phyloP scores from a whole-genome alignment of 1,284 basidiomycete species.

The Mycosarcoma maydis region DNA sequence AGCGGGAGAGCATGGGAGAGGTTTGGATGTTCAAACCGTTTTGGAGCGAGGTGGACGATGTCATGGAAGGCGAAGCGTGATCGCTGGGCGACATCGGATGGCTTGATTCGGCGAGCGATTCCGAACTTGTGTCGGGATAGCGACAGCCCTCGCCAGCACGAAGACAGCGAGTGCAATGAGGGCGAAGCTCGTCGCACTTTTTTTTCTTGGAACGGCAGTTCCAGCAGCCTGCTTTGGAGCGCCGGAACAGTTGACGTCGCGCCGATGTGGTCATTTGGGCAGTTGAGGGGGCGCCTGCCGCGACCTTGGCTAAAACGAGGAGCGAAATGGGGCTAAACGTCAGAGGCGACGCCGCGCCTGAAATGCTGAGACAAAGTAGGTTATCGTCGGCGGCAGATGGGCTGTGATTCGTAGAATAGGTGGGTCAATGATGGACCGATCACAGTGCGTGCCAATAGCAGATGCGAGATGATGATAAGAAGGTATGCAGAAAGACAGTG shows the following conservation, averaged over 20 bases:
- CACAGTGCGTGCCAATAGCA: background rate
- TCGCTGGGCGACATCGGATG: slow-evolving; percentile 11
- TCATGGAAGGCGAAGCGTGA: slow-evolving; percentile 23
- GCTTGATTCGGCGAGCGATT: slow-evolving; percentile 15
- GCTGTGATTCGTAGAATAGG: no score
- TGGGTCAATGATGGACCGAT: background rate
- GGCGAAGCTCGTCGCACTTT: slow-evolving; percentile 47
- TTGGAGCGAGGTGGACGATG: slow-evolving; percentile 26
- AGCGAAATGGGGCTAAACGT: slow-evolving; percentile 21
- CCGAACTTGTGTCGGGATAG: slow-evolving; percentile 37
- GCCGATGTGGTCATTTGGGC: slow-evolving; percentile 43
- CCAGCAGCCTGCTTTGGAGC: slow-evolving; percentile 49
- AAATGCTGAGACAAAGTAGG: background rate
- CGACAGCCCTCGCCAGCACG: slow-evolving; percentile 38
- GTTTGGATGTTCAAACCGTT: slow-evolving; percentile 21
- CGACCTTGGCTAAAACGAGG: slow-evolving; percentile 22
- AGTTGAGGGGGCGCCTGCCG: slow-evolving; percentile 28
- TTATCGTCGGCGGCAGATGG: no score
- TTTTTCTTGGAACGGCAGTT: slow-evolving; percentile 51
- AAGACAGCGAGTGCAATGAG: slow-evolving; percentile 41
- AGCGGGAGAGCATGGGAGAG: slow-evolving; percentile 33
- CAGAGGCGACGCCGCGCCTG: slow-evolving; percentile 28
- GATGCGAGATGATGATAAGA: background rate
- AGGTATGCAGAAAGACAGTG: background rate
- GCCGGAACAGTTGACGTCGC: slow-evolving; percentile 43